Conservation (phyloP, 495 filamentous ascomycete species). For the Chlorociboria aeruginascens region DNA sequence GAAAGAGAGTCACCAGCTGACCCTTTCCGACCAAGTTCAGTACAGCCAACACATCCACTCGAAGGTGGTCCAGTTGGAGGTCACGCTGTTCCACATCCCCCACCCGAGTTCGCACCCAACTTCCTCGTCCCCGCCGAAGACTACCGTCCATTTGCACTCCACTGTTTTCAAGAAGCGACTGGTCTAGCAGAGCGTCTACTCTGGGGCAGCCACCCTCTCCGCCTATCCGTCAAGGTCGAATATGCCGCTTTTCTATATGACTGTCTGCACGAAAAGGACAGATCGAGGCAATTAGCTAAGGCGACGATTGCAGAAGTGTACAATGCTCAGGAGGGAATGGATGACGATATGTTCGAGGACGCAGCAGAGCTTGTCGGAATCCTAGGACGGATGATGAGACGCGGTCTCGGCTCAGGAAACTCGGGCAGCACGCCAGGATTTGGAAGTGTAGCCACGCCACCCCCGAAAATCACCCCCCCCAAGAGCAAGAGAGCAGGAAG, state of each 20-base stretch:
- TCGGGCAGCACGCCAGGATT: constrained; percentile 8
- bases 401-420: constrained; percentile 32
- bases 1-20: constrained; percentile 11
- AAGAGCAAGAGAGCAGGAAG: background rate
- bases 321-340: constrained; percentile 79
- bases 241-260: constrained; percentile 94
- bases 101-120: constrained; percentile 28
- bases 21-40: constrained; percentile 21
- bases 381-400: constrained; percentile 66
- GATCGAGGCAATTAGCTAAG: constrained; percentile 63
- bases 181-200: constrained; percentile 61
- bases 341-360: constrained; percentile 78
- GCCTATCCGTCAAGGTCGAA: constrained; percentile 84
- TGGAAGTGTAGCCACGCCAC: constrained; percentile 5
- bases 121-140: constrained; percentile 73
- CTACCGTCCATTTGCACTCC: constrained; percentile 70
- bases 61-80: constrained; percentile 37
- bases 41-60: constrained; percentile 28
- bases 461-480: constrained; percentile 6
- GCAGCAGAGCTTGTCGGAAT: constrained; percentile 64
- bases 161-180: constrained; percentile 69
- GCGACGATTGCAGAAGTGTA: constrained; percentile 84
- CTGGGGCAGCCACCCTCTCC: constrained; percentile 79
- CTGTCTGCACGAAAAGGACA: constrained; percentile 70
- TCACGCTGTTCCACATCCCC: background rate